Evolutionary conservation across 352 stramenopile genomes (phyloP).

Genomic region (Globisporangium iwayamae): DNA sequence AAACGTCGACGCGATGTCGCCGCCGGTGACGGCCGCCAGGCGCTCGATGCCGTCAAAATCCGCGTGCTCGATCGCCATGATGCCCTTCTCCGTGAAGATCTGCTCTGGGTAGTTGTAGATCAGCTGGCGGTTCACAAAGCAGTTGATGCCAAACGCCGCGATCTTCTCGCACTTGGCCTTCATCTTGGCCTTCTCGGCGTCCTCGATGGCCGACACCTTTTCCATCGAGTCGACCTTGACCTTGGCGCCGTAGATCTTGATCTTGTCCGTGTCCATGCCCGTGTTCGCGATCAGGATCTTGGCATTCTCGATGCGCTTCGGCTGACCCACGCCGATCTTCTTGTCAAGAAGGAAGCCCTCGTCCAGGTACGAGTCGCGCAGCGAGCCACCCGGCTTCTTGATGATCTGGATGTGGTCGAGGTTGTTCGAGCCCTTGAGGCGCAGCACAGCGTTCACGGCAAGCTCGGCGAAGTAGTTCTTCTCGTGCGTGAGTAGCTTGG

Average conservation of each 20-base stretch:
- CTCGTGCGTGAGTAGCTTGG: constrained; percentile 97
- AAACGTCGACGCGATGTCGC: constrained; percentile 97
- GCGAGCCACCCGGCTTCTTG: constrained; percentile 95
- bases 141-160: constrained; percentile 97
- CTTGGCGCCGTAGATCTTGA: constrained; percentile 99
- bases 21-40: constrained; percentile 95
- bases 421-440: constrained; percentile 93
- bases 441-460: constrained; percentile 95
- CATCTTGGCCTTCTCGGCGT: constrained; percentile 99
- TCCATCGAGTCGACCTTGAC: constrained; percentile 98
- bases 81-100: constrained; percentile 97
- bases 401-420: constrained; percentile 99
- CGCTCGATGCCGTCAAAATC: constrained; percentile 99
- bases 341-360: constrained; percentile 99
- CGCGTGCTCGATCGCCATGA: constrained; percentile 99
- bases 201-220: constrained; percentile 99
- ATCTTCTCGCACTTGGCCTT: constrained; percentile 98
- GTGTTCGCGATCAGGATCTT: constrained; percentile 99
- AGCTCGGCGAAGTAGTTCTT: constrained; percentile 98
- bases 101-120: constrained; percentile 99
- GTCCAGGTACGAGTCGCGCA: constrained; percentile 98
- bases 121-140: constrained; percentile 99
- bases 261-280: constrained; percentile 99
- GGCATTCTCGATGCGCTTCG: constrained; percentile 96
- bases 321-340: constrained; percentile 94